Evolutionary conservation across 1,284 basidiomycete species (phyloP), one percentile per base, ranked within the genome.

Genomic region (Megacollybia platyphylla): DNA sequence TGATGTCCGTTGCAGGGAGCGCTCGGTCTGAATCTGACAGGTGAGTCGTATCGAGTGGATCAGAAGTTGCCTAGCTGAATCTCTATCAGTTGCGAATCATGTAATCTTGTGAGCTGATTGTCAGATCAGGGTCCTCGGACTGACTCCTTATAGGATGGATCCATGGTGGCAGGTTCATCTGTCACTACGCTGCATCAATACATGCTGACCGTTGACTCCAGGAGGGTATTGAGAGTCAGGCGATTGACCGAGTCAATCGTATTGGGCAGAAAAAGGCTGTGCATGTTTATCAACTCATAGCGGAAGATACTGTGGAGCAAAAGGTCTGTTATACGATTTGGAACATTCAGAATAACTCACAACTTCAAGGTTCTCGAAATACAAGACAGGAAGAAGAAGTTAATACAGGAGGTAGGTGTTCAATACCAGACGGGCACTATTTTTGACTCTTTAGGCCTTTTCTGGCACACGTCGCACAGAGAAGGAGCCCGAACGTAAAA

Each of bases 161-260:
- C 10, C 11, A 11, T 34, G 31, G 31, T 34, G 31, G 31, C 31
- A 34, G 31, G 31, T 24, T 24, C 20, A 24, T 29, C 5, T 20
- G 24, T 27, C 40, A 24, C 20, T 30, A 29, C 43, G 26, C 28
- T 20, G 27, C 15, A 41, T 41, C 29, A 42, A n/a, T n/a, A 40
- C 7, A 36, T 42, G 27, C 28, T 13, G 39, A 27, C 39, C 15
- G n/a, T 38, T 29, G 31, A 29, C 46, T 48, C 51, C 49, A 85
- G 67, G 86, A 87, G 52, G 87, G 89, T 2, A 91, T 93, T 36
- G 90, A 93, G 60, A 78, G 76, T 46, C 87, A 93, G 56, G 89
- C 90, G 0, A 86, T 93, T 46, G 89, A 93, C 56, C 68, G 89
- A 51, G 56, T 62, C 7, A 62, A 79, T 46, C 60, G 80, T 43